A percentile compares a stretch with the other conserved stretches of the same genome.
Conservation (phyloP, 306 rosid species). For the Cucurbita ficifolia region DNA sequence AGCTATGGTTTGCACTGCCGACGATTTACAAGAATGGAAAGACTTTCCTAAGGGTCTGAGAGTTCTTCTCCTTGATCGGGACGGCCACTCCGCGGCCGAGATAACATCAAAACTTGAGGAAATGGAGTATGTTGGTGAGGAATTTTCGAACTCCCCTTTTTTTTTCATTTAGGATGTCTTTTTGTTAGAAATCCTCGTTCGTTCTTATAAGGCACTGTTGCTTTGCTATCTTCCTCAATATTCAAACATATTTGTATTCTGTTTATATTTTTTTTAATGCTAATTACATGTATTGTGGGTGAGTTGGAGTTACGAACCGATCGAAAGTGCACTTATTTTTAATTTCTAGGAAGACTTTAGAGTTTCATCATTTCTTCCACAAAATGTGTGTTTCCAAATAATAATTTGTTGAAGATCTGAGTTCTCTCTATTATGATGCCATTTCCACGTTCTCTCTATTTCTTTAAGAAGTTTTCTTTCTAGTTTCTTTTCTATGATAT, state of each 20-base stretch:
- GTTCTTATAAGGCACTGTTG: background rate
- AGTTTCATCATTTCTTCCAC: background rate
- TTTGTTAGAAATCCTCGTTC: slow-evolving; percentile 8
- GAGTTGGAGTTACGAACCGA: background rate
- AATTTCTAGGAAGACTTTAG: background rate
- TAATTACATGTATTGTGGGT: background rate
- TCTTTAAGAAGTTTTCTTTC: background rate
- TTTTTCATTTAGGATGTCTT: background rate
- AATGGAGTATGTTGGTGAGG: slow-evolving; percentile 72
- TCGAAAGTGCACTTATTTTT: background rate
- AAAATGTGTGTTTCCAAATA: background rate
- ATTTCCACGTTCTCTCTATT: background rate
- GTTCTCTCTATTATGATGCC: background rate
- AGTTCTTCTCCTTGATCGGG: slow-evolving; percentile 82
- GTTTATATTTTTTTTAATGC: background rate
- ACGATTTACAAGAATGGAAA: slow-evolving; percentile 81
- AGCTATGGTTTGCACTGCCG: slow-evolving; percentile 98
- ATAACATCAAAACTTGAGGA: slow-evolving; percentile 62
- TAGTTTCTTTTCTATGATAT: background rate
- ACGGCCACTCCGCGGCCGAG: slow-evolving; percentile 47
- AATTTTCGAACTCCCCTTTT: background rate
- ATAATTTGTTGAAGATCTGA: background rate
- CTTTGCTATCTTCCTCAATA: background rate
- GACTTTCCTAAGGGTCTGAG: slow-evolving; percentile 92
- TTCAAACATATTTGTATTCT: too few species aligned